Percentiles rank a stretch among this genome's conserved stretches.
These are phyloP conservation scores for Penium margaritaceum DNA, from an alignment of 139 green algal species.

Conservation along the genomic window DNA sequence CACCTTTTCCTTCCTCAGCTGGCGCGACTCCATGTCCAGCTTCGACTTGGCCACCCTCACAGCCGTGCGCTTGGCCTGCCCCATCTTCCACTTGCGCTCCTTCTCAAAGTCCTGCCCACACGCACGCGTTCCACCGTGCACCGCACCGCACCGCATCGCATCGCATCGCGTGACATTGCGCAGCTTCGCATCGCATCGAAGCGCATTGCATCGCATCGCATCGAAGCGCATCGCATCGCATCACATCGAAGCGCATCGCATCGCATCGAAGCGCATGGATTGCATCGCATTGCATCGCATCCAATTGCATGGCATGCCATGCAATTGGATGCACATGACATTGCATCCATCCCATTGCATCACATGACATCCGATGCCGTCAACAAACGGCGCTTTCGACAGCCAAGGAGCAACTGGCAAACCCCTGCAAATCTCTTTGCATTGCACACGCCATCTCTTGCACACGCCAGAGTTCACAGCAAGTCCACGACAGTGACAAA, in stretches of 20 bases:
- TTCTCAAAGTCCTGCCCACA: constrained; percentile 36
- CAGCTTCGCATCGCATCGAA: too few relatives aligned
- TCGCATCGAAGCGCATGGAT: neutral
- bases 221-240: too few relatives aligned
- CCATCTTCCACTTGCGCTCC: constrained; percentile 68
- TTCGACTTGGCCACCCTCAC: constrained; percentile 56
- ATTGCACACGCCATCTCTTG: neutral
- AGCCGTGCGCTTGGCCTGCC: constrained; percentile 62
- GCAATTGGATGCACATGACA: neutral
- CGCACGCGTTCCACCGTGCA: too few relatives aligned
- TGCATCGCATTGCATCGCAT: neutral
- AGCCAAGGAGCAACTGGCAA: too few relatives aligned
- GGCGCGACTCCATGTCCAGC: constrained; percentile 61
- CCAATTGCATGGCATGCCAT: neutral
- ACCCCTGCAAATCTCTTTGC: neutral
- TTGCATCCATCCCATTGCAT: neutral
- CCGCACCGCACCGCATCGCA: too few relatives aligned
- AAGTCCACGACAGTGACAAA: too few relatives aligned
- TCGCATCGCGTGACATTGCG: too few relatives aligned
- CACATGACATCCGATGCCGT: too few relatives aligned
- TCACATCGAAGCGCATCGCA: too few relatives aligned
- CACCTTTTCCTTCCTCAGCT: constrained; percentile 31
- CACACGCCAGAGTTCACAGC: neutral
- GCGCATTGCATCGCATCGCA: neutral
- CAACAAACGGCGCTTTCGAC: too few relatives aligned